Conservation (phyloP, 805 yeast species). For the Komagataella phaffii region DNA sequence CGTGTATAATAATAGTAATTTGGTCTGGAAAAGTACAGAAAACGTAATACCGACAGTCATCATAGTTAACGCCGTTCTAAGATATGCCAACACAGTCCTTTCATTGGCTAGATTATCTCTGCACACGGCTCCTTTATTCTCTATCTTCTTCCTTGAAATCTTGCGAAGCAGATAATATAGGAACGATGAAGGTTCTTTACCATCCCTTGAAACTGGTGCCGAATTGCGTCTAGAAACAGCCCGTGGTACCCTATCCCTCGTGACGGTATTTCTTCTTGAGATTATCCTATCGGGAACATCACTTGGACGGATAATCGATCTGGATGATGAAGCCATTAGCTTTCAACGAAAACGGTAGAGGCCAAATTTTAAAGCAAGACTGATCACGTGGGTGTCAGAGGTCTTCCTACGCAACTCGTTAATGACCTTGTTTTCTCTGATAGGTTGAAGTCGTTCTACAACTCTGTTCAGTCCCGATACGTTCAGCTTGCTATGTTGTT, state of each 20-base stretch:
- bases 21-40: constrained; percentile 28
- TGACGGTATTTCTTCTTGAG: background rate
- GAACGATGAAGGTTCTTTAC: background rate
- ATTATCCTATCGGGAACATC: background rate
- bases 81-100: constrained; percentile 47
- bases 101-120: constrained; percentile 37
- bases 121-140: background rate
- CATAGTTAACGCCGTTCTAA: constrained; percentile 39
- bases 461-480: background rate
- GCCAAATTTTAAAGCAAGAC: too few species aligned
- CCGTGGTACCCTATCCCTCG: background rate
- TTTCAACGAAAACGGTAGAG: background rate
- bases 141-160: background rate
- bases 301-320: background rate
- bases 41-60: constrained; percentile 40
- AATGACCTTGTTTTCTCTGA: background rate
- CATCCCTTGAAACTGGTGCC: background rate
- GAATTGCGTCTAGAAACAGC: background rate
- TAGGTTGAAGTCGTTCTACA: background rate
- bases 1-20: background rate
- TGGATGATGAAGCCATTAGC: background rate
- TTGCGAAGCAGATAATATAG: background rate
- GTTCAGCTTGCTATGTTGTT: background rate
- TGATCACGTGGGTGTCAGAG: background rate
- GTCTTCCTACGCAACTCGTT: background rate